Percentiles rank a stretch among this genome's conserved stretches.
Evolutionary conservation across 768 basidiomycete species (phyloP).

Genomic region (Mycena filopes): DNA sequence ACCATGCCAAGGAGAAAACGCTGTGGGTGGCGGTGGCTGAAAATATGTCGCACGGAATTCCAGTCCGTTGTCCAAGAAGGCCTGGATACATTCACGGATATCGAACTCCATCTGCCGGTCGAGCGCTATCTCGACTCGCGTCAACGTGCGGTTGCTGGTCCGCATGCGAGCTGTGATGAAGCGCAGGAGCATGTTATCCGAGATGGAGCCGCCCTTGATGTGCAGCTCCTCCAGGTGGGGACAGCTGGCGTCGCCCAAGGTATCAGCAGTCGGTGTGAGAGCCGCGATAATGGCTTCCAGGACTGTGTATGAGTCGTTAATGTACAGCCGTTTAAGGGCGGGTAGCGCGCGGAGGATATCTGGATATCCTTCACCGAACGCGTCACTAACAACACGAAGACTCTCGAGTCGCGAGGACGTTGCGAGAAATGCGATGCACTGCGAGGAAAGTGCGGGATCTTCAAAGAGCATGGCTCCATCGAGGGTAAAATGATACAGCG

Average conservation of each 20-base stretch:
- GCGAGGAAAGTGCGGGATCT: no score
- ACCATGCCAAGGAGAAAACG: slow-evolving; percentile 4
- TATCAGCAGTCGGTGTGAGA: not conserved
- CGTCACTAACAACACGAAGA: no score
- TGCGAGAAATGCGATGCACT: no score
- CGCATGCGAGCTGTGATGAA: not conserved
- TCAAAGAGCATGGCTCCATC: no score
- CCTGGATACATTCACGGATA: not conserved
- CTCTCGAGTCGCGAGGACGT: no score
- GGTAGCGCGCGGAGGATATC: no score
- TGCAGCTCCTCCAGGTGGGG: not conserved
- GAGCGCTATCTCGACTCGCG: not conserved
- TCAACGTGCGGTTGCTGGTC: not conserved
- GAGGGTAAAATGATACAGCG: no score
- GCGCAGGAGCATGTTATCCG: not conserved
- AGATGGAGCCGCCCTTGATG: not conserved
- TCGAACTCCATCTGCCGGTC: not conserved
- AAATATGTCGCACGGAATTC: not conserved
- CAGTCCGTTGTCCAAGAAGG: not conserved
- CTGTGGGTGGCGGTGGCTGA: no score
- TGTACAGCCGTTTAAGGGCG: not conserved
- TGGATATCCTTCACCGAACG: no score
- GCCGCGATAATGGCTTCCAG: not conserved
- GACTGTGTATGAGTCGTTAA: not conserved
- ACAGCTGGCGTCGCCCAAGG: not conserved